phyloP scores from a whole-genome alignment of 2,329 filamentous ascomycete species.

The Trichoderma koningiopsis region DNA sequence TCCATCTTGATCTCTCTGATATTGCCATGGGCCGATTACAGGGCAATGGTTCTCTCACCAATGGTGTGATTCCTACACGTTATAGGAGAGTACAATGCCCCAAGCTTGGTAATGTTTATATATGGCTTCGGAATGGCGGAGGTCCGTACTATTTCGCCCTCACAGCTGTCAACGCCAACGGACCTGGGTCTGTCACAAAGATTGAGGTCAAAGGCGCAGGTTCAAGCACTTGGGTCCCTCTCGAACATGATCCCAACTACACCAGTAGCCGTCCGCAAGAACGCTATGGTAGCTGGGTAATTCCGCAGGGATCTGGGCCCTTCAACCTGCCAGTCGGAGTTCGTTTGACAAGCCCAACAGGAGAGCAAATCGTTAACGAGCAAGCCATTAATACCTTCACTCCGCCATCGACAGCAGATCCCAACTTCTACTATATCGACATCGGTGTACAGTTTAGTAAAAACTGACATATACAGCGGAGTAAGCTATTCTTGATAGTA shows the following conservation, averaged over 20 bases:
- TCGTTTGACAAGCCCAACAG: slow-evolving; percentile 15
- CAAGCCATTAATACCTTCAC: slow-evolving; percentile 13
- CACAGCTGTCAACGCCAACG: slow-evolving; percentile 12
- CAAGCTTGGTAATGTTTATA: slow-evolving; percentile 14
- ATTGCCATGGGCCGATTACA: slow-evolving; percentile 21
- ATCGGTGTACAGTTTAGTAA: slow-evolving; percentile 15
- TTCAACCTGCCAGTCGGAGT: slow-evolving; percentile 12
- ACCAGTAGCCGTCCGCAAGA: slow-evolving; percentile 18
- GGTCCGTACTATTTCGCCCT: slow-evolving; percentile 18
- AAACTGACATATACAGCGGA: not conserved
- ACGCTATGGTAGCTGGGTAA: slow-evolving; percentile 15
- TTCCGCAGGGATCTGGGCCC: slow-evolving; percentile 12
- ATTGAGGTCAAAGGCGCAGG: slow-evolving; percentile 5
- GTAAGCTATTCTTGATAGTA: not conserved
- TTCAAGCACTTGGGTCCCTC: not conserved
- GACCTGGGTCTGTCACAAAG: slow-evolving; percentile 16
- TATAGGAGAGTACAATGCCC: slow-evolving; percentile 16
- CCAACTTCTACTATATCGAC: slow-evolving; percentile 19
- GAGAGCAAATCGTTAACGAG: slow-evolving; percentile 19
- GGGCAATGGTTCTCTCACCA: slow-evolving; percentile 12
- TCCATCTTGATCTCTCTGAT: slow-evolving; percentile 18
- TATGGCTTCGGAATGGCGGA: slow-evolving; percentile 19
- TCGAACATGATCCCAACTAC: slow-evolving; percentile 21
- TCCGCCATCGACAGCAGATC: slow-evolving; percentile 3
- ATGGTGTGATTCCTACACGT: slow-evolving; percentile 15